Evolutionary conservation across 345 rosid species (phyloP), one percentile per base, ranked within the genome.

Genomic region (Citrus hindsii): DNA sequence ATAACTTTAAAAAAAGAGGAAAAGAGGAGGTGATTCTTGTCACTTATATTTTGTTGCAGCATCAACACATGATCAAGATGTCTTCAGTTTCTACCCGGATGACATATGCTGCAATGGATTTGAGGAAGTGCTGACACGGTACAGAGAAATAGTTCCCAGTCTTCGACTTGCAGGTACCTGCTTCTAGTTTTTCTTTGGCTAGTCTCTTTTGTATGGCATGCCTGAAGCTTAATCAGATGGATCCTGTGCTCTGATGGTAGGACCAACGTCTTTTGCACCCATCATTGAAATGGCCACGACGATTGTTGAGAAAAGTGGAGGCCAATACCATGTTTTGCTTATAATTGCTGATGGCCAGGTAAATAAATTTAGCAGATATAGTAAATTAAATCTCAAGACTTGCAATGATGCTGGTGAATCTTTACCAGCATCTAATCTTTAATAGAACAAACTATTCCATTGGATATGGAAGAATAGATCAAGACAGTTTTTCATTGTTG

Each of bases 291-390:
- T 89, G 94, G 97, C 93, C 71, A 83, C 85, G 79, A 88, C 93
- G 4, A 94, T 92, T 71, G 97, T 94, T 69, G 97, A 93, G 92
- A 87, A 92, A 85, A 93, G 97, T 78, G 92, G 90, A 1, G 98
- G 95, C 35, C 98, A 94, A 71, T 94, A 93, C 88, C 98, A 94
- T 84, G 95, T 94, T 81, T 82, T 94, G 81, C 81, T 94, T 79
- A 93, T 94, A 55, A 94, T 93, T 46, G 98, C 98, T 51, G 98
- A 94, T 83, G 98, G 98, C 40, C 98, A 93, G 94, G 97, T 94
- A 85, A 71, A 61, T 66, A 25, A 33, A 40, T 69, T 48, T 48
- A 53, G 61, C 24, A 30, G 16, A 21, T 30, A 18, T 40, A 14
- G 18, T 59, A 64, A 30, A 72, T 60, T 68, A 61, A 16, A 51